Percentiles rank a stretch among this genome's conserved stretches.
phyloP scores from a whole-genome alignment of 2,329 filamentous ascomycete genomes.

The Talaromyces amestolkiae region DNA sequence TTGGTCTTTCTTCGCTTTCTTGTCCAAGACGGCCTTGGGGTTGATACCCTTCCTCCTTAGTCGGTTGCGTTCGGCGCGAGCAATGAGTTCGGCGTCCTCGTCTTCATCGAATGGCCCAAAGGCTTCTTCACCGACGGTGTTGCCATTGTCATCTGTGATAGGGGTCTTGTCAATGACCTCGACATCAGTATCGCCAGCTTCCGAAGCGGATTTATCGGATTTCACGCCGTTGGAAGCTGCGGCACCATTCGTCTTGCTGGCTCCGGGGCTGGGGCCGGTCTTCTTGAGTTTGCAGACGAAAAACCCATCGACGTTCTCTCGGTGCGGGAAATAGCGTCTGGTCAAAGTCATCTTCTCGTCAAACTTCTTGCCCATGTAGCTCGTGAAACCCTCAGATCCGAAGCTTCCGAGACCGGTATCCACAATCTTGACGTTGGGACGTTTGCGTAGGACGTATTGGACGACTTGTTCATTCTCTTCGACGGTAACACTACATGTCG shows the following conservation, averaged over 20 bases:
- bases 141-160: constrained; percentile 49
- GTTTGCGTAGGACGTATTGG: constrained; percentile 84
- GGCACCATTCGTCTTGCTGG: constrained; percentile 22
- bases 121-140: constrained; percentile 44
- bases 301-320: constrained; percentile 96
- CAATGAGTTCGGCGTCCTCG: constrained; percentile 68
- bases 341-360: constrained; percentile 80
- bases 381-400: constrained; percentile 87
- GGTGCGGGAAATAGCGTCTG: constrained; percentile 82
- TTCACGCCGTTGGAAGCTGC: constrained; percentile 25
- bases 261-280: constrained; percentile 66
- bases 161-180: constrained; percentile 67
- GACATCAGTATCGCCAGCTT: constrained; percentile 35
- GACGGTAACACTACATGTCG: constrained; percentile 89
- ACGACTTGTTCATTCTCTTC: constrained; percentile 95
- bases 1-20: constrained; percentile 25
- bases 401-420: constrained; percentile 81
- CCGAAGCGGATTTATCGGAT: constrained; percentile 5
- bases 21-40: constrained; percentile 57
- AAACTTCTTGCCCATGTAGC: constrained; percentile 88
- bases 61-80: constrained; percentile 69
- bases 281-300: constrained; percentile 98
- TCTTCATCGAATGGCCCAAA: constrained; percentile 75
- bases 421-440: constrained; percentile 90
- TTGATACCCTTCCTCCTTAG: constrained; percentile 73